phyloP scores from a whole-genome alignment of 805 yeast genomes.

The Vanderwaltozyma yarrowii region DNA sequence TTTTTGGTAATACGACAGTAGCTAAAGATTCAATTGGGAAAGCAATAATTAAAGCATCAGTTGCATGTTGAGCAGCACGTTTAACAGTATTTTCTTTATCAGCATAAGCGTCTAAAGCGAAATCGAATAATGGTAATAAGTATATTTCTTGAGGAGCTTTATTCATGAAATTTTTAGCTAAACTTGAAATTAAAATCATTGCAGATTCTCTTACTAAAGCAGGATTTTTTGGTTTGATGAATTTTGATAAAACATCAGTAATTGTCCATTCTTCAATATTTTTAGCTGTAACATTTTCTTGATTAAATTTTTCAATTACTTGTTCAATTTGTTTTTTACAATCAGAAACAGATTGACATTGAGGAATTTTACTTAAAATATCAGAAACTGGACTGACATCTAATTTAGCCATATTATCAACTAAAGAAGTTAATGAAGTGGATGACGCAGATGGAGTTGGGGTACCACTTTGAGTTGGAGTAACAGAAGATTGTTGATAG shows the following conservation, averaged over 20 bases:
- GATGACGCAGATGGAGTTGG: conserved; percentile 47
- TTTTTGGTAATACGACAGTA: conserved; percentile 51
- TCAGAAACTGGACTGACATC: conserved; percentile 58
- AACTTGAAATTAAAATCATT: conserved; percentile 45
- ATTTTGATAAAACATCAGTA: conserved; percentile 48
- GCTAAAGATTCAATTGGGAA: conserved; percentile 74
- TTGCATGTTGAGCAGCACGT: conserved; percentile 75
- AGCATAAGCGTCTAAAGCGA: conserved; percentile 61
- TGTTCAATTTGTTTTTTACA: conserved; percentile 26
- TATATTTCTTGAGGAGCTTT: conserved; percentile 67
- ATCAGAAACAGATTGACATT: conserved; percentile 28
- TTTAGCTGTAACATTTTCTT: conserved; percentile 28
- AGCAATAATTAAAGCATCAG: conserved; percentile 56
- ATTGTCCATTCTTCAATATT: conserved; percentile 57
- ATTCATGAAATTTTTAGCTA: conserved; percentile 56
- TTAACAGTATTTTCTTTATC: conserved; percentile 84
- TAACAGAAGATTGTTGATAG: conserved; percentile 28
- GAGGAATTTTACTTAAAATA: conserved; percentile 31
- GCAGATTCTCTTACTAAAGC: conserved; percentile 70
- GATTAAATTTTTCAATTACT: conserved; percentile 39
- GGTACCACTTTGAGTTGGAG: conserved; percentile 27
- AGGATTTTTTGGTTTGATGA: conserved; percentile 65
- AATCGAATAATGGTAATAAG: conserved; percentile 49
- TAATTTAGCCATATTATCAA: conserved; percentile 58
- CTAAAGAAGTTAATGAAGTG: conserved; percentile 62